A percentile compares a stretch with the other conserved stretches of the same genome.
Evolutionary conservation across 768 basidiomycete species (phyloP).

Genomic region (Lyophyllum shimeji): DNA sequence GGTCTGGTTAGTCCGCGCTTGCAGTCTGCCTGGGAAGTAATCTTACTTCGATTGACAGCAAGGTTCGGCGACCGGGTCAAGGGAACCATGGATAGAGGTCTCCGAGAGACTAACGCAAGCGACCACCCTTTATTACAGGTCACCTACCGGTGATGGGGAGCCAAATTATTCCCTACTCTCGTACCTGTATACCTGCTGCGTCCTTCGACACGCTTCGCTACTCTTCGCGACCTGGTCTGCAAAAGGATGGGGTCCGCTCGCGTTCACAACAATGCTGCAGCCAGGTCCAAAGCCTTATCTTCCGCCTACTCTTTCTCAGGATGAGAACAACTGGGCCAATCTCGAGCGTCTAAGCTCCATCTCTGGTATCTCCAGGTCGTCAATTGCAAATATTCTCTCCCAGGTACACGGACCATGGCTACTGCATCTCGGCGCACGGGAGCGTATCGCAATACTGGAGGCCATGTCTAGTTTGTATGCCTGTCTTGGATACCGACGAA

Average conservation of each 20-base stretch:
- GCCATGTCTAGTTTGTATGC: conserved; percentile 73
- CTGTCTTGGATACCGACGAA: conserved; percentile 80
- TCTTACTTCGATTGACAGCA: conserved; percentile 40
- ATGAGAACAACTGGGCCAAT: conserved; percentile 45
- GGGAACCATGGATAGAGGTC: conserved; percentile 76
- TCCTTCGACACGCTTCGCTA: conserved; percentile 73
- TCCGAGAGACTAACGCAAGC: conserved; percentile 75
- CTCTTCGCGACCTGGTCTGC: conserved; percentile 80
- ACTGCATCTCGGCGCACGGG: conserved; percentile 72
- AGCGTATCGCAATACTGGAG: conserved; percentile 71
- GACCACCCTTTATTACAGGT: conserved; percentile 58
- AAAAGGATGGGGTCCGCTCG: conserved; percentile 85
- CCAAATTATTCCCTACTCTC: conserved; percentile 62
- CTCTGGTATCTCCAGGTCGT: conserved; percentile 68
- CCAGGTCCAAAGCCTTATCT: conserved; percentile 58
- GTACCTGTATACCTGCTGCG: conserved; percentile 64
- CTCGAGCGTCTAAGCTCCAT: conserved; percentile 66
- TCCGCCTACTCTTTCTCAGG: conserved; percentile 55
- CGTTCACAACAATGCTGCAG: conserved; percentile 74
- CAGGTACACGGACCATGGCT: conserved; percentile 88
- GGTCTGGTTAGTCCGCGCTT: conserved; percentile 55
- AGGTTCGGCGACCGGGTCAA: conserved; percentile 46
- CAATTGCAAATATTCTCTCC: conserved; percentile 64
- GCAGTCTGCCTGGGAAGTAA: conserved; percentile 11
- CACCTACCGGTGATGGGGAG: conserved; percentile 53